Conservation (phyloP, 805 yeast genomes). For the Debaryomyces maramus region DNA sequence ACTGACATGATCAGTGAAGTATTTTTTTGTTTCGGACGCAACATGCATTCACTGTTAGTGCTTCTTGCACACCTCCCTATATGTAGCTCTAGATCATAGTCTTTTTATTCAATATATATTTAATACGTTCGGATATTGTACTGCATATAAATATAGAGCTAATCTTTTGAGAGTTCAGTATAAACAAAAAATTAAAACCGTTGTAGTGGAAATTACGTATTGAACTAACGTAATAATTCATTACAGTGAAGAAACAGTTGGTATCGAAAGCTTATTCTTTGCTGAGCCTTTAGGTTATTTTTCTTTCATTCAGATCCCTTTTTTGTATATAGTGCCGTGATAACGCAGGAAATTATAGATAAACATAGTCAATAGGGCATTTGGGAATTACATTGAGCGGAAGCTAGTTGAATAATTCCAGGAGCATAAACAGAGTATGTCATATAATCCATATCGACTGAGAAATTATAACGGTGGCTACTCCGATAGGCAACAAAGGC, state of each 20-base stretch:
- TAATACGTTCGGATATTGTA: neutral
- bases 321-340: neutral
- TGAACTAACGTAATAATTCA: no score
- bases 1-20: no score
- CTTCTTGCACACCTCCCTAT: no score
- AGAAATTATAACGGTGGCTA: conserved; percentile 7
- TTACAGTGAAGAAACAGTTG: no score
- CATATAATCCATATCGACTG: conserved; percentile 9
- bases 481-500: conserved; percentile 2
- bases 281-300: neutral
- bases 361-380: neutral
- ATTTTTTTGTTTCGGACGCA: no score
- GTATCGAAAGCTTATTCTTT: no score
- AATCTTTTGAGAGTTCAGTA: neutral
- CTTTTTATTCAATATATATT: neutral
- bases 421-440: conserved; percentile 5
- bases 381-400: no score
- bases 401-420: no score
- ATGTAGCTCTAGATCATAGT: no score
- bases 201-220: no score
- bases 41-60: no score
- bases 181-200: neutral
- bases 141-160: neutral
- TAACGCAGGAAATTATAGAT: neutral
- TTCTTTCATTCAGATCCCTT: neutral